These are phyloP conservation scores for Scleroderma bovista DNA, from an alignment of 768 basidiomycete genomes.

Conservation along the genomic window DNA sequence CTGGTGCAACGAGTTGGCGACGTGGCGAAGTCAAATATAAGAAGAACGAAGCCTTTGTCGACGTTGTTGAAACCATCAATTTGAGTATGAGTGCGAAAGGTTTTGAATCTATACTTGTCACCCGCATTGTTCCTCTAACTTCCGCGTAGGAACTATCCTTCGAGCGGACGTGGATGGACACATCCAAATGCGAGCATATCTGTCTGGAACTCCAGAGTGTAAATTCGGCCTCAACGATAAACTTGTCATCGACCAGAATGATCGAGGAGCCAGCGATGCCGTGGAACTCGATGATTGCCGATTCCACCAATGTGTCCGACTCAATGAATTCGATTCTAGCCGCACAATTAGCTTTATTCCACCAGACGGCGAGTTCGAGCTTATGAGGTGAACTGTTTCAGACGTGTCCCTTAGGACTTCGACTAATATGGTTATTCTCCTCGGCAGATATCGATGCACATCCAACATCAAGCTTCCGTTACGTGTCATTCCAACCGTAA, in stretches of 20 bases:
- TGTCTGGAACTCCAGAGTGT: constrained; percentile 96
- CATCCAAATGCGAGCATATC: constrained; percentile 96
- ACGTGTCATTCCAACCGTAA: constrained; percentile 83
- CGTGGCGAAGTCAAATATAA: constrained; percentile 95
- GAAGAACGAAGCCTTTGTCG: constrained; percentile 99
- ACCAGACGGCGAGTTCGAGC: constrained; percentile 97
- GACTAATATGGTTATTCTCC: background rate
- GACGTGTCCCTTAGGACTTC: background rate
- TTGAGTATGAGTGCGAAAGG: constrained; percentile 97
- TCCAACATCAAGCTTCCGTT: constrained; percentile 95
- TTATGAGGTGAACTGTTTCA: constrained; percentile 71
- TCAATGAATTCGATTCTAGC: constrained; percentile 91
- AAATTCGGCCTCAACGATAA: constrained; percentile 99
- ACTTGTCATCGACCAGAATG: constrained; percentile 85
- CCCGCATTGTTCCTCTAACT: background rate
- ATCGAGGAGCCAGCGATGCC: constrained; percentile 57
- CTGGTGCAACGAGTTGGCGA: constrained; percentile 94
- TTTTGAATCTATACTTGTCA: background rate
- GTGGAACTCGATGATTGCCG: constrained; percentile 98
- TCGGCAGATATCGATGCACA: constrained; percentile 83
- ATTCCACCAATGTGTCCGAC: constrained; percentile 96
- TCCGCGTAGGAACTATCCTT: constrained; percentile 64
- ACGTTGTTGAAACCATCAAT: constrained; percentile 96
- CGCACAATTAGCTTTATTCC: constrained; percentile 96
- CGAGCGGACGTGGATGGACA: constrained; percentile 98